Evolutionary conservation across 768 basidiomycete genomes (phyloP).

Genomic region (Auricularia sp.): DNA sequence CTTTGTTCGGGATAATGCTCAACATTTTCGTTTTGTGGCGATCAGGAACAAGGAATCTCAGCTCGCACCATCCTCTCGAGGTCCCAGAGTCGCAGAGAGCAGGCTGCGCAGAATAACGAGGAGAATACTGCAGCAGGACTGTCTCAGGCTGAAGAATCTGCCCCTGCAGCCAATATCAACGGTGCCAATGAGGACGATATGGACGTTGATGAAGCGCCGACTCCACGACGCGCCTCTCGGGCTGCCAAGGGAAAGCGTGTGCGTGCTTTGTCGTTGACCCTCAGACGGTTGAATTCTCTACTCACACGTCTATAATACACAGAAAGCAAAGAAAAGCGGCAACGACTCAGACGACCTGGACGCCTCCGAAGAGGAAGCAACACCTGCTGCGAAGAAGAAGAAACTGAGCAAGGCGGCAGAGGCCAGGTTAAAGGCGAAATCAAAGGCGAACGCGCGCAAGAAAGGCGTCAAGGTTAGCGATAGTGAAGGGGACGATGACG

Average conservation of each 20-base stretch:
- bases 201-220: constrained; percentile 10
- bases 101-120: constrained; percentile 2
- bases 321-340: constrained; percentile 22
- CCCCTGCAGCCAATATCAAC: constrained; percentile 6
- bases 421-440: constrained; percentile 17
- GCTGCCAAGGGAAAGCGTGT: background rate
- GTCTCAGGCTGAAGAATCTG: background rate
- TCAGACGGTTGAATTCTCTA: background rate
- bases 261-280: background rate
- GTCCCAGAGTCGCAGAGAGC: background rate
- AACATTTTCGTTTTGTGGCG: background rate
- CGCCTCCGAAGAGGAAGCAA: constrained; percentile 33
- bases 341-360: constrained; percentile 75
- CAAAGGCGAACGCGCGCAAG: constrained; percentile 14
- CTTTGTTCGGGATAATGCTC: background rate
- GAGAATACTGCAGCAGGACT: constrained; percentile 9
- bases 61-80: constrained; percentile 12
- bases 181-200: constrained; percentile 7
- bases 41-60: constrained; percentile 45
- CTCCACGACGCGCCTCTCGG: constrained; percentile 13
- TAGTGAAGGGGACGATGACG: constrained; percentile 31
- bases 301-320: background rate
- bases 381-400: constrained; percentile 38
- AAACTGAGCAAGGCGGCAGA: constrained; percentile 24
- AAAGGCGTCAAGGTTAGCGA: constrained; percentile 12